These are phyloP conservation scores for Nakazawaea ernobii DNA, from an alignment of 805 yeast species.

Conservation along the genomic window DNA sequence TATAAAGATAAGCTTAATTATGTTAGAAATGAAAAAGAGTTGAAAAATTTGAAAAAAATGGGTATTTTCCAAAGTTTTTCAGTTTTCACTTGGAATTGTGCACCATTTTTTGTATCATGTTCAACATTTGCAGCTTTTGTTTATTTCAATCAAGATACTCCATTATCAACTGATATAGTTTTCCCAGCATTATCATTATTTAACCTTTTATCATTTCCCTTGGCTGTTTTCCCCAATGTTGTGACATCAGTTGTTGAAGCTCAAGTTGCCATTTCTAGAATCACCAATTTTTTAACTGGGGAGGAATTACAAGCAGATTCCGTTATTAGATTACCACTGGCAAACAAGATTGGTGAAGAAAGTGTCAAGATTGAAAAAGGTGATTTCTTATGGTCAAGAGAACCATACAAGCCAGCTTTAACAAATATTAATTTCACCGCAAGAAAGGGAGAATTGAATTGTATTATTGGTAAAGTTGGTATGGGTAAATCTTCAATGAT, in stretches of 20 bases:
- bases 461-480: conserved; percentile 89
- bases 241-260: conserved; percentile 85
- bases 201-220: conserved; percentile 85
- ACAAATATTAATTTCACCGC: conserved; percentile 57
- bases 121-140: conserved; percentile 83
- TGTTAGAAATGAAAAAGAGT: conserved; percentile 86
- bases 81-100: conserved; percentile 72
- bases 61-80: conserved; percentile 68
- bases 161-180: conserved; percentile 84
- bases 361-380: conserved; percentile 59
- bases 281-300: conserved; percentile 64
- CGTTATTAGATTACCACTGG: conserved; percentile 45
- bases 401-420: conserved; percentile 66
- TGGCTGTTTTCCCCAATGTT: conserved; percentile 88
- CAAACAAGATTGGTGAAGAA: conserved; percentile 54
- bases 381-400: conserved; percentile 74
- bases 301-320: conserved; percentile 84
- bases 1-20: conserved; percentile 65
- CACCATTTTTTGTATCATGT: conserved; percentile 87
- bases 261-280: conserved; percentile 73
- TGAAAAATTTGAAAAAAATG: conserved; percentile 67
- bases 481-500: conserved; percentile 82
- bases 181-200: conserved; percentile 87
- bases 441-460: conserved; percentile 70
- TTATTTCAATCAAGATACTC: conserved; percentile 46